These are phyloP conservation scores for Diutina scorzettiae DNA, from an alignment of 1,139 yeast genomes.

Conservation along the genomic window DNA sequence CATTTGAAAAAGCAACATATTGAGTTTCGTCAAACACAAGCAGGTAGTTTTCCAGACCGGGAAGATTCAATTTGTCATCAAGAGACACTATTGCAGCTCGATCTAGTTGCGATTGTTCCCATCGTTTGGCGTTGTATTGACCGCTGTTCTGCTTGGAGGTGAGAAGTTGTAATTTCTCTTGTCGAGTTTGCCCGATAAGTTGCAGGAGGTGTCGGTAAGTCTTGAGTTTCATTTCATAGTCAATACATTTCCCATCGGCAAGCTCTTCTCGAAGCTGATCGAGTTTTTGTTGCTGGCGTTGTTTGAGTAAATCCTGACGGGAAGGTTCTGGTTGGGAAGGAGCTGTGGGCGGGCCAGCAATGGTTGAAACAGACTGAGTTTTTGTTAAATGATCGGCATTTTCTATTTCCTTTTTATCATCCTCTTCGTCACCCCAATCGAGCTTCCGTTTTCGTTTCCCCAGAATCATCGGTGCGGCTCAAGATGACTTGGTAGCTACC, in stretches of 20 bases:
- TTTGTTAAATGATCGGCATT: no score
- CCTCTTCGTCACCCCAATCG: slow-evolving; percentile 8
- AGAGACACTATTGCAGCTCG: slow-evolving; percentile 28
- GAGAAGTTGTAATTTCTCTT: slow-evolving; percentile 13
- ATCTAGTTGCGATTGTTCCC: slow-evolving; percentile 57
- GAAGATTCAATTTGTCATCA: slow-evolving; percentile 36
- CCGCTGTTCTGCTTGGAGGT: slow-evolving; percentile 8
- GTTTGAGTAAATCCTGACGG: slow-evolving; percentile 21
- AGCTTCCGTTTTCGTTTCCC: slow-evolving; percentile 5
- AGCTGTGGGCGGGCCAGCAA: no score
- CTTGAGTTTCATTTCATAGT: slow-evolving; percentile 36
- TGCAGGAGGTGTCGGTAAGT: slow-evolving; percentile 32
- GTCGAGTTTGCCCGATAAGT: slow-evolving; percentile 17
- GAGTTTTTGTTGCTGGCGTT: slow-evolving; percentile 16
- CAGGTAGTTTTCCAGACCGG: slow-evolving; percentile 48
- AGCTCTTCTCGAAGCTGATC: slow-evolving; percentile 26
- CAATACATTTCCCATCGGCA: slow-evolving; percentile 35
- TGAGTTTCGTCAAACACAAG: slow-evolving; percentile 78
- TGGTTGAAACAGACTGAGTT: no score
- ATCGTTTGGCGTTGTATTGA: slow-evolving; percentile 20
- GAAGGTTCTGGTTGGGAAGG: slow-evolving; percentile 10
- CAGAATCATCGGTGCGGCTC: not conserved
- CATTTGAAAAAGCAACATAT: slow-evolving; percentile 51
- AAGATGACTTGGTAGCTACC: no score
- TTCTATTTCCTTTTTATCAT: no score